Conservation (phyloP, 192 early-diverging fungal species). For the Entomortierella parvispora region DNA sequence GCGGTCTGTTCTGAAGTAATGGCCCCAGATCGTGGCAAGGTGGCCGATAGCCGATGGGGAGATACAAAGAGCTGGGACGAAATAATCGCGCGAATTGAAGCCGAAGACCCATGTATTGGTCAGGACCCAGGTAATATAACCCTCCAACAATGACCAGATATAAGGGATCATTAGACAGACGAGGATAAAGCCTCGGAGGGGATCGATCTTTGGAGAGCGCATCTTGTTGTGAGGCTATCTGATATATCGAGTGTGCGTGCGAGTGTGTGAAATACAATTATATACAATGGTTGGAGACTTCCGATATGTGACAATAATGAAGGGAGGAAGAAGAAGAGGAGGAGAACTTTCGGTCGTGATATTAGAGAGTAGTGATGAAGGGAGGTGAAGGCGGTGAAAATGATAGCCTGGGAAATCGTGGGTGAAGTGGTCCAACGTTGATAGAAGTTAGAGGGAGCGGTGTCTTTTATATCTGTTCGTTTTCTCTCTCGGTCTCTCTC, state of each 20-base stretch:
- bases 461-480: too few relatives aligned
- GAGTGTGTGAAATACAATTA: neutral
- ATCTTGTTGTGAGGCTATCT: neutral
- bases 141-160: slow-evolving; percentile 3
- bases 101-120: slow-evolving; percentile 33
- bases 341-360: too few relatives aligned
- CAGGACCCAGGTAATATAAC: slow-evolving; percentile 34
- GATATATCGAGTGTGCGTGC: neutral
- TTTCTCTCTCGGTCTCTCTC: too few relatives aligned
- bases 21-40: slow-evolving; percentile 45
- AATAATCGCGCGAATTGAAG: slow-evolving; percentile 33
- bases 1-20: slow-evolving; percentile 39
- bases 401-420: too few relatives aligned
- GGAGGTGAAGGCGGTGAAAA: too few relatives aligned
- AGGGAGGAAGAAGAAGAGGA: too few relatives aligned
- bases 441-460: too few relatives aligned
- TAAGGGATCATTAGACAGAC: slow-evolving; percentile 13
- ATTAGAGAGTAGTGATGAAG: too few relatives aligned
- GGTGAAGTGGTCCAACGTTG: too few relatives aligned
- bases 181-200: slow-evolving; percentile 10
- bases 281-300: too few relatives aligned
- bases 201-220: slow-evolving; percentile 5
- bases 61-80: slow-evolving; percentile 12
- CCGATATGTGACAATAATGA: too few relatives aligned
- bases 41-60: slow-evolving; percentile 26